phyloP scores from a whole-genome alignment of 108 stramenopile genomes.

The Asterionellopsis glacialis region DNA sequence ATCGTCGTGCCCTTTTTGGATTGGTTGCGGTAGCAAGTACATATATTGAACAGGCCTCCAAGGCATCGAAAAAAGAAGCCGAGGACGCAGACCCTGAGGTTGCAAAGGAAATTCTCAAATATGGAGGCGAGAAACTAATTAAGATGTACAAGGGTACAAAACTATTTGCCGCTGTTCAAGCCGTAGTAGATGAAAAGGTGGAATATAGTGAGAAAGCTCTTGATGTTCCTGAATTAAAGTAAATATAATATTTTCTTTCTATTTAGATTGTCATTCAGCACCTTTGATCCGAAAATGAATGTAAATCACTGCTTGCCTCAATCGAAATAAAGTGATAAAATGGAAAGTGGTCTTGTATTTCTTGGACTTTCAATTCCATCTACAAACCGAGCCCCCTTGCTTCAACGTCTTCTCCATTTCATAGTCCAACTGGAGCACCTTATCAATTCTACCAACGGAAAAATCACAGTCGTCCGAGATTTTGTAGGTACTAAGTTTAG shows the following conservation, averaged over 20 bases:
- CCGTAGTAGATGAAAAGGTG: constrained; percentile 40
- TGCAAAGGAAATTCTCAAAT: constrained; percentile 62
- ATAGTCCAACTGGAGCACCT: too few species aligned
- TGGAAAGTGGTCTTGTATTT: too few species aligned
- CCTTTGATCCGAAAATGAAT: too few species aligned
- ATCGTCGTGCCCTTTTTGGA: constrained; percentile 66
- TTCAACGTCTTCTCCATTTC: too few species aligned
- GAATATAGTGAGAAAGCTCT: neutral
- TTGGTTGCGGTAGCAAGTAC: constrained; percentile 56
- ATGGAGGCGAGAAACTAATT: constrained; percentile 50
- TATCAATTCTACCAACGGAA: too few species aligned
- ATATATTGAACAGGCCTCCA: constrained; percentile 57
- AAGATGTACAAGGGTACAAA: constrained; percentile 55
- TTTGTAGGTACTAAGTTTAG: too few species aligned
- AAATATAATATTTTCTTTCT: neutral
- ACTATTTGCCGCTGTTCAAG: constrained; percentile 39
- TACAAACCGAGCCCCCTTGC: too few species aligned
- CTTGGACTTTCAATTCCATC: too few species aligned
- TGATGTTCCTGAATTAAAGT: neutral
- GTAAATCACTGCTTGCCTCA: too few species aligned
- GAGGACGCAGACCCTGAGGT: constrained; percentile 66
- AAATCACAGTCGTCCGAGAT: too few species aligned
- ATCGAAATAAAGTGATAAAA: too few species aligned
- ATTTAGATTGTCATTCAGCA: too few species aligned
- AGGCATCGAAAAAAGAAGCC: constrained; percentile 27